These are phyloP conservation scores for Coniophora puteana DNA, from an alignment of 1,284 basidiomycete genomes.

Conservation along the genomic window DNA sequence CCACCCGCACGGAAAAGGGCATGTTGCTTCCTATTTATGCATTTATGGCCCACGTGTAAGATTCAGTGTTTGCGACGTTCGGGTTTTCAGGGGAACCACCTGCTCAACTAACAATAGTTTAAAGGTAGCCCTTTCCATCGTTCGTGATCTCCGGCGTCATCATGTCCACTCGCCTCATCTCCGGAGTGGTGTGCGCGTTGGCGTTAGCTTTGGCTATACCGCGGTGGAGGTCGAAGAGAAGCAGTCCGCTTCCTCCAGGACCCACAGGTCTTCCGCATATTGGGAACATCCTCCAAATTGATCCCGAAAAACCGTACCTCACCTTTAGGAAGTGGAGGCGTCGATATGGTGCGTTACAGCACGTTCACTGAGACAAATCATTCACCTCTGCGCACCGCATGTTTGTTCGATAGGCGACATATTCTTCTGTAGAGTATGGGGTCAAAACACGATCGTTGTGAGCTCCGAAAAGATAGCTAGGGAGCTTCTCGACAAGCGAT, in stretches of 20 bases:
- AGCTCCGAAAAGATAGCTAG: conserved; percentile 13
- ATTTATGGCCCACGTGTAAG: no score
- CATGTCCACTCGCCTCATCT: no score
- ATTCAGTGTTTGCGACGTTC: no score
- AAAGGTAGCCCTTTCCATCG: no score
- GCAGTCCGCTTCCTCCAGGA: conserved; percentile 21
- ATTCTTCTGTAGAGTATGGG: conserved; percentile 3
- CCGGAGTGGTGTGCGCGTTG: no score
- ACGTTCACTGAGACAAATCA: not conserved
- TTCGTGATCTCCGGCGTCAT: no score
- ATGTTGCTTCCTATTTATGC: no score
- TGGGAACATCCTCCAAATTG: conserved; percentile 22
- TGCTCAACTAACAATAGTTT: no score
- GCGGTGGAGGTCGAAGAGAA: no score
- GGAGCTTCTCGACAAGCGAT: conserved; percentile 17
- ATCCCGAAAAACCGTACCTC: conserved; percentile 18
- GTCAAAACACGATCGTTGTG: conserved; percentile 13
- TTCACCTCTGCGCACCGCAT: not conserved
- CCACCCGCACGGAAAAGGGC: no score
- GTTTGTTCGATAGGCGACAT: not conserved
- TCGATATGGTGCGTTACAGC: conserved; percentile 14
- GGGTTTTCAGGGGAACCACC: no score
- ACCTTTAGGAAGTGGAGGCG: conserved; percentile 24
- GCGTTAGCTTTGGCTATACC: no score
- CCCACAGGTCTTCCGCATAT: conserved; percentile 23